Percentiles rank a stretch among this genome's conserved stretches.
Evolutionary conservation across 2,329 filamentous ascomycete species (phyloP).

Genomic region (Chaetothyriales sp.): DNA sequence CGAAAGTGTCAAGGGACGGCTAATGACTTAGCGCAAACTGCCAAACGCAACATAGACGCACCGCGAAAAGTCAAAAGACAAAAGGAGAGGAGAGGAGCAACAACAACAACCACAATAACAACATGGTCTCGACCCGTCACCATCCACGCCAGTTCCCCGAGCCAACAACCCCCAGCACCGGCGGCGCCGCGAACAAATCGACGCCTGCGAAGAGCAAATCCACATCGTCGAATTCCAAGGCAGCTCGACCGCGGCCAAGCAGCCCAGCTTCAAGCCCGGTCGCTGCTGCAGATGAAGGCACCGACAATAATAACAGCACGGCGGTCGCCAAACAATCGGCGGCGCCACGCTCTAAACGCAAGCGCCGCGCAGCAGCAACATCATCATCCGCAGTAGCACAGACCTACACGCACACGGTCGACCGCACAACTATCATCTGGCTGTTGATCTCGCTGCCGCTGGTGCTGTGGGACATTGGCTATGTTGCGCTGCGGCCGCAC

Average conservation of each 20-base stretch:
- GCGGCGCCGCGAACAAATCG: conserved; percentile 13
- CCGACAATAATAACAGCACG: conserved; percentile 19
- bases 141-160: conserved; percentile 37
- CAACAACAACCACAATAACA: conserved; percentile 1
- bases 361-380: conserved; percentile 9
- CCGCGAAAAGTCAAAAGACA: no score
- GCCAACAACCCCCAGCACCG: conserved; percentile 15
- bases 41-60: no score
- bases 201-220: conserved; percentile 6
- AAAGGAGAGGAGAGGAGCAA: no score
- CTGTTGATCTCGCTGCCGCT: conserved; percentile 59
- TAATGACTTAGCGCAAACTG: no score
- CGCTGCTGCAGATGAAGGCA: not conserved
- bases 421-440: conserved; percentile 51
- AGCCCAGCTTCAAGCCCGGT: not conserved
- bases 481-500: conserved; percentile 64
- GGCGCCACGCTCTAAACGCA: conserved; percentile 3
- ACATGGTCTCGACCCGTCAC: conserved; percentile 43
- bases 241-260: not conserved
- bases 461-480: conserved; percentile 66
- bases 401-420: conserved; percentile 45
- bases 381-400: conserved; percentile 6
- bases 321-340: conserved; percentile 1
- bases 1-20: no score
- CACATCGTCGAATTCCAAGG: conserved; percentile 2